Evolutionary conservation across 129 eudicot species (phyloP), one percentile per base, ranked within the genome.

Genomic region (Artemisia annua): DNA sequence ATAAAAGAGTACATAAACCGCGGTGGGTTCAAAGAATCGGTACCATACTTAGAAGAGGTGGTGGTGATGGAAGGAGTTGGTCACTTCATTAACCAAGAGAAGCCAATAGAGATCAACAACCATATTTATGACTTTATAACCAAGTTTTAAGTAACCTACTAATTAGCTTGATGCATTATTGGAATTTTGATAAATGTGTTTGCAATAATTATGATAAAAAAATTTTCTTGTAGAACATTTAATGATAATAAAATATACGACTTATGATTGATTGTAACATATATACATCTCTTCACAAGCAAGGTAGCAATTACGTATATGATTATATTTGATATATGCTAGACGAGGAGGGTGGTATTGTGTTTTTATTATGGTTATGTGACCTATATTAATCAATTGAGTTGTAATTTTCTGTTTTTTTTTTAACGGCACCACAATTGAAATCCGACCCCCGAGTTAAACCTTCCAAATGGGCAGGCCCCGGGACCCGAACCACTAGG

Each of bases 31-130:
- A 78, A 79, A 55, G 59, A 58, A 67, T 69, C 71, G 19, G 95
- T 85, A 53, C 90, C 85, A 1, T 79, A 60, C 54, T 62, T 88
- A 72, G 88, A 88, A 70, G 88, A 88, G 48, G 48, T 88, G n/a
- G 90, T 88, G 14, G 76, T 88, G 11, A 80, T 88, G 95, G 88
- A 88, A 78, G 95, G 86, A 24, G 88, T 83, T 13, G 90, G 79
- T 60, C 95, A 88, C 83, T 88, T 88, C 79, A 55, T 83, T 55
- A 84, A 85, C 63, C 82, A 85, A 85, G 95, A 88, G 63, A 88
- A 73, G 71, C 83, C 88, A 10, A 86, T 78, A 11, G 86, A 88
- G 78, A 65, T 85, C 55, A 88, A 75, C 69, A 53, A 74, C n/a
- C 88, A 88, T 61, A 83, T 88, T 39, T 76, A 80, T 28, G 90